Conservation (phyloP, 1,139 yeast species). For the Sugiyamaella pinicola region DNA sequence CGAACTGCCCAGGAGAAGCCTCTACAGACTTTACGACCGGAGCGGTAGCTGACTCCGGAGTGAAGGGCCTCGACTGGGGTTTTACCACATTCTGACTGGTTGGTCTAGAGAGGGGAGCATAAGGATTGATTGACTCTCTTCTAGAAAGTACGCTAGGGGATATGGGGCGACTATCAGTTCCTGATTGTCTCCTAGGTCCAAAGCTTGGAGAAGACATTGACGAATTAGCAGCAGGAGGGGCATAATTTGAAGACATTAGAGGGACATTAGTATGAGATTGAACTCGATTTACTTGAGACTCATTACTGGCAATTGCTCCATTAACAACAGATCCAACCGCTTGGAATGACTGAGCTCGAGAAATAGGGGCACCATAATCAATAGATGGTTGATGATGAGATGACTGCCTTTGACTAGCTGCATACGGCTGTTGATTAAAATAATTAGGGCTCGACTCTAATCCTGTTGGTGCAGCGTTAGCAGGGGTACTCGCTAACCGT, state of each 20-base stretch:
- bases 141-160: conserved; percentile 20
- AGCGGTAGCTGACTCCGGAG: conserved; percentile 15
- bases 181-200: background rate
- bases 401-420: conserved; percentile 5
- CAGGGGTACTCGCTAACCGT: conserved; percentile 49
- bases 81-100: conserved; percentile 4
- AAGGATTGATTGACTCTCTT: conserved; percentile 20
- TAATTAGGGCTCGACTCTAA: conserved; percentile 22
- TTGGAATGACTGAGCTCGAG: conserved; percentile 13
- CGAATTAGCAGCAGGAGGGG: background rate
- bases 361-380: conserved; percentile 8
- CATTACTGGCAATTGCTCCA: conserved; percentile 3
- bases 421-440: conserved; percentile 16
- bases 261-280: conserved; percentile 19
- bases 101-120: conserved; percentile 19
- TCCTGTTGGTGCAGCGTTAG: conserved; percentile 18
- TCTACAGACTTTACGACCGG: background rate
- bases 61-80: conserved; percentile 18
- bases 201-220: conserved; percentile 3
- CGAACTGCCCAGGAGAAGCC: background rate
- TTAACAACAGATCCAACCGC: conserved; percentile 7
- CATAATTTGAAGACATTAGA: conserved; percentile 1
- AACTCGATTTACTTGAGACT: conserved; percentile 8
- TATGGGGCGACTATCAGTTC: conserved; percentile 17
- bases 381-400: background rate